Base-by-base conservation (phyloP, 2,329 filamentous ascomycete species). In the Apiospora hydei region DNA sequence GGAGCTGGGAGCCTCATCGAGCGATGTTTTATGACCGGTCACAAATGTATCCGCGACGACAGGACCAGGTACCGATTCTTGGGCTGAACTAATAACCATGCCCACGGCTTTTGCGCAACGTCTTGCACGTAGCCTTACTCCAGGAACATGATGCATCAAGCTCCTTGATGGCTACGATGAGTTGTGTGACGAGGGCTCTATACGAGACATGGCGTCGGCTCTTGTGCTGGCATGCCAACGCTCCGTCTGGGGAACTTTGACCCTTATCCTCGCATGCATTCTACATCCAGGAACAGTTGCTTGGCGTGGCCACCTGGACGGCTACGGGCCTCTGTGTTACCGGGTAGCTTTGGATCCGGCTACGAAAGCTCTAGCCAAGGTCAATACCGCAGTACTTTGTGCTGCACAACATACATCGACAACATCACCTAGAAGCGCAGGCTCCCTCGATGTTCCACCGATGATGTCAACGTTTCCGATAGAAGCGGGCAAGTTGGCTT, bases 401-500 rank as follows among this genome's bases (percentile, higher is more conserved):
- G 57, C 30, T 64, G 57, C 57, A 64, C 57, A 41, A 41, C 43
- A 69, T 49, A 49, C 67, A 18, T 49, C 67, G 24, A 69, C 44
- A 69, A n/a, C 67, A 49, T 46, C 67, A 69, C 44, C 16, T 21
- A 18, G n/a, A 34, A 49, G 44, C 18, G 47, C 67, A 69, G 44
- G 18, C 13, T 49, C 26, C 67, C 67, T 46, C 26, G 14, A 41
- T 64, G 76, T 77, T 73, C 76, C 69, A 75, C 77, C 73, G 72
- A 75, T 78, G 78, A 77, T 78, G 77, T 78, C 77, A 77, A 76
- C 67, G 70, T 75, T 76, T 72, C 69, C 73, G 74, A 69, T 72
- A 67, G 57, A 73, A 70, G 70, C 71, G 70, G 72, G 2, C 38
- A 69, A 34, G 26, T n/a, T 34, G 64, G 72, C 72, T 76, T 76